Base-by-base conservation (phyloP, 2,329 filamentous ascomycete genomes). In the Neonectria punicea region DNA sequence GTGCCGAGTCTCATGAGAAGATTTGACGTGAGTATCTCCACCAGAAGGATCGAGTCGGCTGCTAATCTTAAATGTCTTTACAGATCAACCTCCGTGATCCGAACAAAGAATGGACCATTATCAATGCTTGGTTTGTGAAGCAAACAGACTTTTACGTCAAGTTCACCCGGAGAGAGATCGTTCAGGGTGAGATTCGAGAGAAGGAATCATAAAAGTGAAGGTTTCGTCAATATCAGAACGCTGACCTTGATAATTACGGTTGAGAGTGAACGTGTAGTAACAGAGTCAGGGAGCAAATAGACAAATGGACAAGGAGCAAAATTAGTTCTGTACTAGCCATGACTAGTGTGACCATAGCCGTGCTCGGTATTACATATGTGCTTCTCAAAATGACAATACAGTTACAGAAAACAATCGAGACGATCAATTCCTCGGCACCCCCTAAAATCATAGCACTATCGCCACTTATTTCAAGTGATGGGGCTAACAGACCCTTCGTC, bases 51-150 rank as follows among this genome's bases (percentile, higher is more conserved):
- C 1, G 2, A 10, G 5, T 14, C 1, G 1, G 7, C 2, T 6
- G 5, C 63, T 74, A 61, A 74, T 30, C 9, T 30, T 10, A 10
- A 30, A 30, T 49, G 30, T 5, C 4, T 6, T 10, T n/a, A 0
- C 63, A 89, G 87, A 83, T 89, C 46, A 70, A 80, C 28, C 85
- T 89, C 56, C 80, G 84, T 58, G 82, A 88, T 71, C 85, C 86
- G 0, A 77, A 73, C 16, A 82, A 83, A 63, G 87, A 89, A 67
- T 89, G 87, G 87, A 82, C 83, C 70, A 77, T 88, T 20, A 82
- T 86, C 53, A 89, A 90, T 68, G 85, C 87, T 3, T 90, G 87
- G 87, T 89, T 90, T 65, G 85, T 89, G 55, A 87, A 88, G 76
- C 87, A 89, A 73, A 80, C 82, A 28, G 84, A 88, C 74, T 89